phyloP scores from a whole-genome alignment of 2,329 filamentous ascomycete species.

The Penicillium sp. region DNA sequence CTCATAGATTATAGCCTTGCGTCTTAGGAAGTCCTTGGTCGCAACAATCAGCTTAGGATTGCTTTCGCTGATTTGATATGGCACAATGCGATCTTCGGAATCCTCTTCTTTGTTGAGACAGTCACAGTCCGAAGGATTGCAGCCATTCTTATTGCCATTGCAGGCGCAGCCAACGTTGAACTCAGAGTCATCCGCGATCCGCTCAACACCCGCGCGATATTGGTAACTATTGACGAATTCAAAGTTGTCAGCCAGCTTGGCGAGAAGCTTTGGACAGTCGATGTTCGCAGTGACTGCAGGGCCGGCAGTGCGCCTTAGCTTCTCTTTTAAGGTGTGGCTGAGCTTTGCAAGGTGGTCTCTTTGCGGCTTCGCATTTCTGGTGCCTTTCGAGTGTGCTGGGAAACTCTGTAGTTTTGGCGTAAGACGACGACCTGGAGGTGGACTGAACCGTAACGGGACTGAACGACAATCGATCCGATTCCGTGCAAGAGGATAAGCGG shows the following conservation, averaged over 20 bases:
- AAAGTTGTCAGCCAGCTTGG: conserved; percentile 33
- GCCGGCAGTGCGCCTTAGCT: conserved; percentile 19
- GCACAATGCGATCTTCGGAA: conserved; percentile 29
- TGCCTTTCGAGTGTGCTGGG: not conserved
- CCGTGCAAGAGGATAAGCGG: not conserved
- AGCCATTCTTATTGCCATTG: conserved; percentile 11
- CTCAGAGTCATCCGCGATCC: conserved; percentile 27
- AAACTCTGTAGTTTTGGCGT: not conserved
- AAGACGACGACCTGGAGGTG: not conserved
- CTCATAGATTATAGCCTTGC: conserved; percentile 41
- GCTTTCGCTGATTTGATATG: conserved; percentile 25
- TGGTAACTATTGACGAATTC: conserved; percentile 40
- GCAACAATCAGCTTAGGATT: conserved; percentile 24
- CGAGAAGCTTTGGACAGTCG: conserved; percentile 15
- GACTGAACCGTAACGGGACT: not conserved
- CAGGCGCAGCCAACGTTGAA: conserved; percentile 29
- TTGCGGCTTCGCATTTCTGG: conserved; percentile 7
- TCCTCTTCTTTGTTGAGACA: conserved; percentile 34
- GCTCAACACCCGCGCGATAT: conserved; percentile 31
- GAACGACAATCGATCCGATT: not conserved
- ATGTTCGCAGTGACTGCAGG: conserved; percentile 28
- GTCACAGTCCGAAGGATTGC: conserved; percentile 26
- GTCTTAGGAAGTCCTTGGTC: conserved; percentile 29
- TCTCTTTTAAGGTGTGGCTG: conserved; percentile 7
- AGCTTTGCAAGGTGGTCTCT: not conserved